Conservation (phyloP, 495 filamentous ascomycete species). For the Penicillium ucsense region DNA sequence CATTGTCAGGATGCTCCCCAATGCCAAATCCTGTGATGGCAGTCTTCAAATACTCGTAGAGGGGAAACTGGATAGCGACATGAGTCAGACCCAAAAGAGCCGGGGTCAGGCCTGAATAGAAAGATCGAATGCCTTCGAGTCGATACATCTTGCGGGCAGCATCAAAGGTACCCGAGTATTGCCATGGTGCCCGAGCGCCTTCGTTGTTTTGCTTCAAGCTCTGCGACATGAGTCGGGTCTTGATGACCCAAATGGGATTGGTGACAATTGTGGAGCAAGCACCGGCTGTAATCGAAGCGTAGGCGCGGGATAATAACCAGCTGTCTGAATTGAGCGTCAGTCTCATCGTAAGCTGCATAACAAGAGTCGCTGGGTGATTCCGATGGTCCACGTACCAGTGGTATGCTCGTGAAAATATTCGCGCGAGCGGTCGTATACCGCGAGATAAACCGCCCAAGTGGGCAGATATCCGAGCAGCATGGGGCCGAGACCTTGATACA, state of each 20-base stretch:
- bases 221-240: slow-evolving; percentile 95
- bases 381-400: slow-evolving; percentile 34
- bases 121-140: slow-evolving; percentile 75
- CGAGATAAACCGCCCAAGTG: slow-evolving; percentile 97
- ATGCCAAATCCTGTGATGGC: slow-evolving; percentile 81
- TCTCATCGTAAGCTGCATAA: background rate
- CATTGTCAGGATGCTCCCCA: slow-evolving; percentile 54
- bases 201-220: slow-evolving; percentile 39
- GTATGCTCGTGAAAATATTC: slow-evolving; percentile 56
- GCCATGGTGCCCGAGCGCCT: slow-evolving; percentile 65
- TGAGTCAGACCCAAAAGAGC: slow-evolving; percentile 88
- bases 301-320: slow-evolving; percentile 52
- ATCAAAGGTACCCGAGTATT: slow-evolving; percentile 79
- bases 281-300: slow-evolving; percentile 81
- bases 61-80: slow-evolving; percentile 94
- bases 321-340: slow-evolving; percentile 31
- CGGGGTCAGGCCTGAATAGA: slow-evolving; percentile 92
- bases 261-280: slow-evolving; percentile 88
- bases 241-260: slow-evolving; percentile 99
- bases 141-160: slow-evolving; percentile 92
- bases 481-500: slow-evolving; percentile 89
- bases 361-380: slow-evolving; percentile 1
- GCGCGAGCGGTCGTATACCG: slow-evolving; percentile 84
- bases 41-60: slow-evolving; percentile 89
- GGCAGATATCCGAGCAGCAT: slow-evolving; percentile 93